Conservation (phyloP, 2,329 filamentous ascomycete genomes). For the Zymoseptoria tritici region DNA sequence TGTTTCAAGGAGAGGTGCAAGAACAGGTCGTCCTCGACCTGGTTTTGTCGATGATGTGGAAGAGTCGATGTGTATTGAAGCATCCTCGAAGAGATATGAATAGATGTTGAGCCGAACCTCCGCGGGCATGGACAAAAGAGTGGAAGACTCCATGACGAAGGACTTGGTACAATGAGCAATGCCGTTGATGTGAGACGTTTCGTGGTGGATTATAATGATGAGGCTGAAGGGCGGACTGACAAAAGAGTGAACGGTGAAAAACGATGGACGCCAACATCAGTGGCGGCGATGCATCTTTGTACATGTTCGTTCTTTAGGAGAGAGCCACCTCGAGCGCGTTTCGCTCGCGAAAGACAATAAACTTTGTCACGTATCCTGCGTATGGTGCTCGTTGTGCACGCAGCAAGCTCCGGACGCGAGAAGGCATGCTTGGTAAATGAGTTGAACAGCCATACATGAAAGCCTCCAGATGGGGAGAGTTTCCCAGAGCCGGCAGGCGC, state of each 20-base stretch:
- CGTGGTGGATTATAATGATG: background rate
- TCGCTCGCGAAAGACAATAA: background rate
- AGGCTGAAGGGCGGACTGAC: background rate
- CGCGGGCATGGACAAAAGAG: slow-evolving; percentile 10
- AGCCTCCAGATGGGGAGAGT: background rate
- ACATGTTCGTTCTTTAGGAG: background rate
- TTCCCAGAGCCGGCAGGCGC: background rate
- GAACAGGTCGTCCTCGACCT: background rate
- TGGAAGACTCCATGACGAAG: background rate
- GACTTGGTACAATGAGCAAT: background rate
- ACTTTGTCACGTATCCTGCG: background rate
- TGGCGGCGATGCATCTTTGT: background rate
- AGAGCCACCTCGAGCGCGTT: background rate
- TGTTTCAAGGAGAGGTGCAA: slow-evolving; percentile 8
- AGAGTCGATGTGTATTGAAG: slow-evolving; percentile 8
- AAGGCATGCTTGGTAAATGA: background rate
- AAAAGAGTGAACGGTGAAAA: background rate
- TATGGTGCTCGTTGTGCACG: background rate
- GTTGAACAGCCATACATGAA: background rate
- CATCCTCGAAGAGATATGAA: slow-evolving; percentile 10
- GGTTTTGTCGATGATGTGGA: background rate
- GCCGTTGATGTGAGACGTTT: background rate
- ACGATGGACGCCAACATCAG: background rate
- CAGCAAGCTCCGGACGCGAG: background rate
- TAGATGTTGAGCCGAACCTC: slow-evolving; percentile 13